Evolutionary conservation across 2,329 filamentous ascomycete genomes (phyloP), one percentile per base, ranked within the genome.

Genomic region (Ascochyta lentis): DNA sequence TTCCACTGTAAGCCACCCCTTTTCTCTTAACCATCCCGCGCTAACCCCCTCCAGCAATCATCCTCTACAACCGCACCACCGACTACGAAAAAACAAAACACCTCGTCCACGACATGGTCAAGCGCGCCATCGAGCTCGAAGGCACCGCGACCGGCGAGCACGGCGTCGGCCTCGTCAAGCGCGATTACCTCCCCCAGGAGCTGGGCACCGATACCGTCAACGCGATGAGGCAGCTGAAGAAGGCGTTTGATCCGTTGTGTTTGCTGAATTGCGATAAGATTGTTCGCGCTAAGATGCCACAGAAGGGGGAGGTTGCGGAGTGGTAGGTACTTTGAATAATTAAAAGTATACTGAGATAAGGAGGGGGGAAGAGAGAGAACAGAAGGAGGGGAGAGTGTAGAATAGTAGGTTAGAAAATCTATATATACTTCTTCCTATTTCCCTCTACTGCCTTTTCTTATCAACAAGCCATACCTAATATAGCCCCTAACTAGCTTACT

Each of bases 131-230:
- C 44, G 89, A 92, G 77, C 84, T 92, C 79, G 91, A 95, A 76
- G 91, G 91, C 8, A 95, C 91, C 0, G 90, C 92, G 1, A 93
- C 91, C 12, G 91, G 91, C 49, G 91, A 96, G 76, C 91, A 96
- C 73, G 91, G 91, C 38, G 88, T 95, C 49, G 91, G 91, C 6
- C 79, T 96, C 43, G 89, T 94, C 53, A 96, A 96, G 84, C 82
- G 91, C 64, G 91, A 95, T 71, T 94, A 94, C 70, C 81, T 96
- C 39, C 82, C 86, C 9, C 89, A 93, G 69, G 91, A 96, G 77
- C 79, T 95, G 37, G 90, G 91, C 12, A 80, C 86, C 72, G 80
- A 77, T 12, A 91, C 90, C 0, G 90, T 96, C 8, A 89, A 93
- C 77, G 82, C 89, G 22, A 96, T 96, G 91, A 84, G 91, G 76